Evolutionary conservation across 331 rosid species (phyloP), one percentile per base, ranked within the genome.

Genomic region (Stylosanthes scabra): DNA sequence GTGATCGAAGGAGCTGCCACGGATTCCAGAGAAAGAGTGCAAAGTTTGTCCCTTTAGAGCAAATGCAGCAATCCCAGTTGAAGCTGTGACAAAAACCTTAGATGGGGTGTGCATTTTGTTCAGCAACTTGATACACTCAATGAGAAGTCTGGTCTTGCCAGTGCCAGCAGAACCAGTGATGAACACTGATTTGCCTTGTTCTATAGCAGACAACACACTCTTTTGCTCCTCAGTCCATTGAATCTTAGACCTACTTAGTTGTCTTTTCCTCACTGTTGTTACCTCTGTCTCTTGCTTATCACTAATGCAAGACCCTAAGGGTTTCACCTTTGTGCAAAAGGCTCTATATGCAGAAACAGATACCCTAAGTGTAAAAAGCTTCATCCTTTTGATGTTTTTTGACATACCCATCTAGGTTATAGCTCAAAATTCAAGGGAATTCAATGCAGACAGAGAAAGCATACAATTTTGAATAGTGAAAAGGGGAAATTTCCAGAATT

Each of bases 131-230:
- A 87, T 80, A 56, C 80, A 8, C 62, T 84, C 82, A 34, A 60
- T 5, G 27, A 87, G 44, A 82, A 87, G 55, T 6, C 66, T 12
- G 13, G 89, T 84, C 34, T 84, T 82, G 2, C 91, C 87, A 2
- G 91, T 82, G 50, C 89, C 89, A 12, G 89, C 89, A 0, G 91
- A 80, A 61, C 89, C 89, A 8, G 89, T 76, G 73, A 87, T 74
- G 86, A 82, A 87, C 74, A 82, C 87, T 9, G 84, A 84, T 14
- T 46, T 74, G 0, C 84, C 84, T 54, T 52, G 65, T 12, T 57
- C 34, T 49, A 87, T 56, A 51, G 84, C 78, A 37, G 78, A 77
- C 58, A 82, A 63, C 27, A 84, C 47, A 58, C 74, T 44, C 60
- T 63, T 80, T 66, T 80, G 89, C 57, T 84, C 68, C 29, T 87